Evolutionary conservation across 2,329 filamentous ascomycete genomes (phyloP).

Genomic region (Thelonectria olida): DNA sequence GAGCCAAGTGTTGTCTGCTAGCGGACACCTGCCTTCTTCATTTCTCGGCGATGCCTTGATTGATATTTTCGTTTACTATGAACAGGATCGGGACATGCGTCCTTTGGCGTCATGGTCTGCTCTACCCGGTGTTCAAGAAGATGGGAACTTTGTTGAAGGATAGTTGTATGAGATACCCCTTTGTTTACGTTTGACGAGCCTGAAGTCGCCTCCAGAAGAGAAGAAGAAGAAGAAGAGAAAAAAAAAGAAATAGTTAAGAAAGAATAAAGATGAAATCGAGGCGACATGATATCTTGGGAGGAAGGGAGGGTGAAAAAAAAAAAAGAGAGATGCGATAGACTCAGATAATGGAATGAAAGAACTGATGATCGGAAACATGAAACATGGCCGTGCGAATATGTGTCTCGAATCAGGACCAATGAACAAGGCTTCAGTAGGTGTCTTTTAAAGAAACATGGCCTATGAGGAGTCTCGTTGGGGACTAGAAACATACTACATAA

Average conservation of each 20-base stretch:
- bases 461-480: too few species aligned
- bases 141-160: constrained; percentile 27
- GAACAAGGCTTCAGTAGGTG: too few species aligned
- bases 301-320: too few species aligned
- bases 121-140: constrained; percentile 28
- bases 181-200: constrained; percentile 12
- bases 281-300: too few species aligned
- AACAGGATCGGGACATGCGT: constrained; percentile 5
- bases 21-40: constrained; percentile 1
- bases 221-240: constrained; percentile 22
- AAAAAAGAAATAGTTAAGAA: constrained; percentile 19
- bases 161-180: constrained; percentile 36
- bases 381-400: too few species aligned
- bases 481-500: too few species aligned
- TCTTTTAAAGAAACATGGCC: too few species aligned
- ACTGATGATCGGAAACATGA: too few species aligned
- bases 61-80: constrained; percentile 25
- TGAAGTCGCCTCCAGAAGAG: constrained; percentile 21
- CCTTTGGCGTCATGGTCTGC: background rate
- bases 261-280: constrained; percentile 23
- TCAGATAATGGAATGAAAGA: background rate
- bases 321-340: background rate
- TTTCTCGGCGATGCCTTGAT: constrained; percentile 11
- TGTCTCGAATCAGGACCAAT: too few species aligned
- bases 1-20: background rate